Conservation (phyloP, 495 filamentous ascomycete genomes). For the Penicillium bialowiezense region DNA sequence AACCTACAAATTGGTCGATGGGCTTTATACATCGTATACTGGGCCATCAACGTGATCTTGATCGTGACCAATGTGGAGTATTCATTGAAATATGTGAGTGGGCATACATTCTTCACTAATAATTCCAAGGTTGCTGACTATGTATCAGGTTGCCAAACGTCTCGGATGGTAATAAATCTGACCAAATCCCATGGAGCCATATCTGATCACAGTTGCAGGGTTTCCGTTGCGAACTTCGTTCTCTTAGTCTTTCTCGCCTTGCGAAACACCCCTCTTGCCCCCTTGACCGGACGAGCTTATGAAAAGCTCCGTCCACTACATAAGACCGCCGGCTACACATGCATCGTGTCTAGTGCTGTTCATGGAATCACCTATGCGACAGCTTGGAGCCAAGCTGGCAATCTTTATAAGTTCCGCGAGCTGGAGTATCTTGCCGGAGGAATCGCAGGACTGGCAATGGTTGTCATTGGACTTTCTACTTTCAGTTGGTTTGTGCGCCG, state of each 20-base stretch:
- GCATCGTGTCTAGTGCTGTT: constrained; percentile 40
- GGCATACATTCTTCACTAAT: too few relatives aligned
- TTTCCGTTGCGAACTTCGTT: constrained; percentile 50
- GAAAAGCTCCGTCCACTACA: constrained; percentile 60
- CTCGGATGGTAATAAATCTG: constrained; percentile 11
- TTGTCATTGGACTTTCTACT: constrained; percentile 35
- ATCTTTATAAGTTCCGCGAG: constrained; percentile 28
- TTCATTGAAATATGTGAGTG: constrained; percentile 1
- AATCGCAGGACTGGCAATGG: constrained; percentile 46
- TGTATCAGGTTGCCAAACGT: constrained; percentile 10
- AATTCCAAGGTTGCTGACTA: neutral
- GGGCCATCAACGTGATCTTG: constrained; percentile 46
- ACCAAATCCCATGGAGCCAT: neutral
- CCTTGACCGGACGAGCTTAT: constrained; percentile 57
- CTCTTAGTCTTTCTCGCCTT: constrained; percentile 58
- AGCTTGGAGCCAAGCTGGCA: constrained; percentile 15
- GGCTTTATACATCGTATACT: constrained; percentile 42
- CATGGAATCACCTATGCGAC: constrained; percentile 44
- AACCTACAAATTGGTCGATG: constrained; percentile 35
- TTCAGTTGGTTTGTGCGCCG: constrained; percentile 30
- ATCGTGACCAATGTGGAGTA: constrained; percentile 2
- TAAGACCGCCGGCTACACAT: constrained; percentile 55
- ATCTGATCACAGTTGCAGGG: constrained; percentile 35
- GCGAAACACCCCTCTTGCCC: constrained; percentile 58
- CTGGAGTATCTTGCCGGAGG: constrained; percentile 44